phyloP scores from a whole-genome alignment of 139 green algal genomes.

The Micractinium sp. region DNA sequence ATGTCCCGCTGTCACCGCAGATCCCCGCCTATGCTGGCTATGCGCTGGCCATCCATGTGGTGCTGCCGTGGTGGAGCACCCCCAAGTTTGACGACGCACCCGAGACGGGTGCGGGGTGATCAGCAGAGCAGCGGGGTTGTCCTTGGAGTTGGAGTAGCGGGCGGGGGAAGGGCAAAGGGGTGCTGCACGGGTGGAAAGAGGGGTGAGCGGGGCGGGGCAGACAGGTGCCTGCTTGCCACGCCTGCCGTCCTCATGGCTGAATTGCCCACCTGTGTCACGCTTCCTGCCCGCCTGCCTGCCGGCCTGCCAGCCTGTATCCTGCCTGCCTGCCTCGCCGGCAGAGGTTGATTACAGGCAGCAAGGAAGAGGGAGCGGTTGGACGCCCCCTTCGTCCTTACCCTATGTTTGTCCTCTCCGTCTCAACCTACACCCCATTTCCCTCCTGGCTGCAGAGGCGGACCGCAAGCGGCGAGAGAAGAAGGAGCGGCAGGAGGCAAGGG shows the following conservation, averaged over 20 bases:
- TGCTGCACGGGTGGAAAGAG: neutral
- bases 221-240: no score
- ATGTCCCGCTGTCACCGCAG: neutral
- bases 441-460: slow-evolving; percentile 34
- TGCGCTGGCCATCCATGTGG: slow-evolving; percentile 25
- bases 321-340: no score
- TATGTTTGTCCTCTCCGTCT: neutral
- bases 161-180: neutral
- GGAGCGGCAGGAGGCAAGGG: slow-evolving; percentile 46
- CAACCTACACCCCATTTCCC: neutral
- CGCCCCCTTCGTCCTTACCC: neutral
- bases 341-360: neutral
- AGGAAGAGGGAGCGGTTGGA: neutral
- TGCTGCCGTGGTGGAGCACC: slow-evolving; percentile 46
- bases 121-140: neutral
- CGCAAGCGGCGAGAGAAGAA: slow-evolving; percentile 58
- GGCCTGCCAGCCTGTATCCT: no score
- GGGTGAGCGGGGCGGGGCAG: no score
- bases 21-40: slow-evolving; percentile 46
- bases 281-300: no score
- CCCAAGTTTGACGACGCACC: slow-evolving; percentile 1
- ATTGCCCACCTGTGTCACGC: neutral
- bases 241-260: no score
- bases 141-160: neutral
- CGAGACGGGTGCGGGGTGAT: neutral